phyloP scores from a whole-genome alignment of 371 early-diverging fungal species.

The Mycotypha africana region DNA sequence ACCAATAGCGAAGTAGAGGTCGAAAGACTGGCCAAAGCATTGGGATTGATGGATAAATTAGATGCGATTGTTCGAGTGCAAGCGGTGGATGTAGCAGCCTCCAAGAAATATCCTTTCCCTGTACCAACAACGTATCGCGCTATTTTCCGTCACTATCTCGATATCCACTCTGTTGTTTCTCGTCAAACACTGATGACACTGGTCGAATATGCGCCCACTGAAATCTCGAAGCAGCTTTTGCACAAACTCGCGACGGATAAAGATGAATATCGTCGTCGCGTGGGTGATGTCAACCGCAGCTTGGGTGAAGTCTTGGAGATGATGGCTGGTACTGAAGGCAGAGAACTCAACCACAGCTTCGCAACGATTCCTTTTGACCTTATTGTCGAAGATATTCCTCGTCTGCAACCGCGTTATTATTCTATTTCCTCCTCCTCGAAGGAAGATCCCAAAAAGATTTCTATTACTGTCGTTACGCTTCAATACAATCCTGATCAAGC shows the following conservation, averaged over 20 bases:
- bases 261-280: slow-evolving; percentile 60
- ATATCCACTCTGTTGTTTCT: slow-evolving; percentile 70
- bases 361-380: slow-evolving; percentile 63
- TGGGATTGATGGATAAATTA: slow-evolving; percentile 61
- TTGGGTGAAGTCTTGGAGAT: slow-evolving; percentile 62
- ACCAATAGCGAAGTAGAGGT: slow-evolving; percentile 81
- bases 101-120: slow-evolving; percentile 83
- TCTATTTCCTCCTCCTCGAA: slow-evolving; percentile 89
- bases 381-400: slow-evolving; percentile 75
- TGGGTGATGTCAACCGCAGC: slow-evolving; percentile 60
- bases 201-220: slow-evolving; percentile 57
- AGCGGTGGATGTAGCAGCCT: slow-evolving; percentile 60
- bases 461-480: slow-evolving; percentile 85
- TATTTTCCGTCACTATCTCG: slow-evolving; percentile 87
- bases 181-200: slow-evolving; percentile 57
- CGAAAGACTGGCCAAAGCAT: slow-evolving; percentile 52
- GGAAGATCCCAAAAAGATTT: slow-evolving; percentile 64
- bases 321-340: slow-evolving; percentile 17
- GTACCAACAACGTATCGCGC: slow-evolving; percentile 81
- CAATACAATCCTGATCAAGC: slow-evolving; percentile 63
- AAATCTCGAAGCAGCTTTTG: slow-evolving; percentile 48
- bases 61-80: slow-evolving; percentile 60
- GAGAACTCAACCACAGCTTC: slow-evolving; percentile 29
- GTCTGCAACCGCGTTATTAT: slow-evolving; percentile 90
- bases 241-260: slow-evolving; percentile 63